Evolutionary conservation across 2,329 filamentous ascomycete genomes (phyloP), one percentile per base, ranked within the genome.

Genomic region (Fusarium coffeatum): DNA sequence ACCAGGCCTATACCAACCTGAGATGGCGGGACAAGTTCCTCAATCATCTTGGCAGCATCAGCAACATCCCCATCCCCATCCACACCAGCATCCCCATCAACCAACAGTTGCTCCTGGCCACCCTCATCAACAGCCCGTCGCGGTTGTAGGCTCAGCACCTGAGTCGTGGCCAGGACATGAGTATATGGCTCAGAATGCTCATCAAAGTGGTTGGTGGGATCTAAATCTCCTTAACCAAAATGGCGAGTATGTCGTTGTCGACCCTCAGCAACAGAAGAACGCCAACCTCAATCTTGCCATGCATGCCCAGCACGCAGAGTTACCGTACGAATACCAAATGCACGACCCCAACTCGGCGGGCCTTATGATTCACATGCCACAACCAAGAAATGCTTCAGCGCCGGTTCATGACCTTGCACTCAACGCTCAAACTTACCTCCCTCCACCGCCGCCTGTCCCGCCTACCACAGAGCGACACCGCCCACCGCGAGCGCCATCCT

Each of bases 321-420:
- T 84, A 42, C 73, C 80, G 1, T 84, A 83, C 59, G 81, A 83
- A 46, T 83, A 82, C 64, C 76, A 72, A 15, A 56, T 59, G 10
- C 72, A 78, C 23, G 77, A 79, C 45, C 72, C 77, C 48, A 76
- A 75, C 66, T 68, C 72, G 15, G 70, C 75, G 27, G 84, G 84
- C 2, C 82, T 87, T 61, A 84, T 86, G 83, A 85, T 88, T 61
- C 83, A 87, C 70, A 85, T 86, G 84, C 85, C 84, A 20, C 84
- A 85, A 62, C 81, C 84, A 6, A 83, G 72, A 25, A 70, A 71
- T 8, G 62, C 78, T 28, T 77, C 82, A 8, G 76, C 80, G 16
- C 76, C 83, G 25, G 75, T 83, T 49, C 76, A 76, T 65, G 78
- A 78, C 34, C 56, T 82, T 68, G 59, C 74, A 55, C 62, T 79